Evolutionary conservation across 768 basidiomycete genomes (phyloP), one percentile per base, ranked within the genome.

Genomic region (Phlebiopsis flavidoalba): DNA sequence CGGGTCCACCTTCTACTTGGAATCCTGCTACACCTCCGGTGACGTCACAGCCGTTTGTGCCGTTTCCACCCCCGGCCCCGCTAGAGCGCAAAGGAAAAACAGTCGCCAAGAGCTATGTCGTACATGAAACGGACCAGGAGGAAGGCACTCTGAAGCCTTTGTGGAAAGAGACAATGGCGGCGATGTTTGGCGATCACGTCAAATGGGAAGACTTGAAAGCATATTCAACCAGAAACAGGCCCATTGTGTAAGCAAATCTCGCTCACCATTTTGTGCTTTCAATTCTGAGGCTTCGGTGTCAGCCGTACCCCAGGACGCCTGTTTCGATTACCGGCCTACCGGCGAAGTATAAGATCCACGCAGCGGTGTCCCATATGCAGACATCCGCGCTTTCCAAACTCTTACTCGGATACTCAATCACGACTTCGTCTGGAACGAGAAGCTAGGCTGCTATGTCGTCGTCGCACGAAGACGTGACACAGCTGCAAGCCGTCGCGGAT

Each of bases 121-220:
- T 92, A 2, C 87, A 91, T 66, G 88, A 90, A 64, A 53, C 78
- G 2, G 76, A 73, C 1, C 83, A 88, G 62, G 69, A 72, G 1
- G 73, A 78, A 22, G 75, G 75, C 5, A 71, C 73, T 0, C 71
- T 76, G 0, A 83, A 84, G 60, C 87, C 89, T 0, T 68, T 72
- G 0, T 89, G 90, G 88, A 77, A 74, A 51, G 83, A 88, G 33
- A 92, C 88, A 11, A 90, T 95, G 87, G 67, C 79, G 7, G 86
- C 91, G 1, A 79, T 96, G 76, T 93, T 98, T 66, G 94, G 95
- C 1, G 79, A 89, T 54, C 88, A 95, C 65, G 87, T 88, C 8
- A 80, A 87, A 52, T 98, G 91, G 91, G 85, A 89, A 54, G 81
- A 86, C 31, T 60, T 90, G 21, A 83, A 79, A 61, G 87, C 87